Evolutionary conservation across 1,284 basidiomycete genomes (phyloP), one percentile per base, ranked within the genome.

Genomic region (Melampsora larici-populina): DNA sequence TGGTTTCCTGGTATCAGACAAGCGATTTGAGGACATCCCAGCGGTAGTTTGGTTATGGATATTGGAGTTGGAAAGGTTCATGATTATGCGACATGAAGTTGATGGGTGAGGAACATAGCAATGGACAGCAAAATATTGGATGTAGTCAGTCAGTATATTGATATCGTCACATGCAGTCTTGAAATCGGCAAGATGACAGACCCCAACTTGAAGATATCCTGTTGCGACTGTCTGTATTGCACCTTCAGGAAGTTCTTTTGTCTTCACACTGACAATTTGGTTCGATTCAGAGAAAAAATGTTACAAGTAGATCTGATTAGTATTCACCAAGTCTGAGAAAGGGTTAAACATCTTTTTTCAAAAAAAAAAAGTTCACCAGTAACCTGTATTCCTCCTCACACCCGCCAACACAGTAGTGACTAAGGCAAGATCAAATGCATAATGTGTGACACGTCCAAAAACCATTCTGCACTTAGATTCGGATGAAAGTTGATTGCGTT

Each of bases 371-470:
- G n/a, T 33, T 64, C 26, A 75, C 72, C 64, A 51, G 31, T 75
- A 68, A 11, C 72, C 72, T 40, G 72, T 67, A 36, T 75, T 66
- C 29, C 65, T 62, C 24, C 65, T 75, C 18, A 75, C 65, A 24
- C 72, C 72, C 48, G 72, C 72, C 24, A 75, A 24, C 3, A 67
- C 51, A 26, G 72, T 75, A 9, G 72, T 66, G 26, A 75, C 21
- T 36, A 75, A 60, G 11, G 72, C 72, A 26, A 75, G 63, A 24
- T 75, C 72, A 29, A 75, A 40, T 11, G 72, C 72, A 60, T 75
- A 75, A 55, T 75, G 72, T 18, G 72, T 75, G 21, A 75, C 33
- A 29, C 72, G 64, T 33, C 64, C 63, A 48, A 75, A 6, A 24
- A 67, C 72, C 72, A 75, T 75, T 55, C 24, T 55, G 18, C 18